These are phyloP conservation scores for Phyllosticta citriasiana DNA, from an alignment of 2,329 filamentous ascomycete species.

Conservation along the genomic window DNA sequence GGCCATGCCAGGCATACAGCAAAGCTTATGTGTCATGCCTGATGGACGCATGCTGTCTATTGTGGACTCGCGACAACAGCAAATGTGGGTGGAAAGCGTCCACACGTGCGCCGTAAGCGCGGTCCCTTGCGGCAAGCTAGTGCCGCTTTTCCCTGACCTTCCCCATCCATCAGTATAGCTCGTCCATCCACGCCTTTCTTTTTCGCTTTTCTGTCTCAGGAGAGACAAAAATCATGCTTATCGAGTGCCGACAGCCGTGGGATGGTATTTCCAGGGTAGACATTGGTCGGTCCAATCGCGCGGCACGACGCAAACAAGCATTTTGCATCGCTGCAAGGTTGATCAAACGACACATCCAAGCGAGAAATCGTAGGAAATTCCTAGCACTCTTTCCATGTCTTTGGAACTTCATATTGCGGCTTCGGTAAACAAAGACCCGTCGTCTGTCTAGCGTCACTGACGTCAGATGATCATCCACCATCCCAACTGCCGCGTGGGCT, in stretches of 20 bases:
- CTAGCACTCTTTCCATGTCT: neutral
- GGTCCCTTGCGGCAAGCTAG: neutral
- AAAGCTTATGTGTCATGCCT: neutral
- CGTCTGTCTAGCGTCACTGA: neutral
- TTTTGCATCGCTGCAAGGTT: neutral
- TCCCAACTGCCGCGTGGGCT: neutral
- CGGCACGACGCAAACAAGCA: neutral
- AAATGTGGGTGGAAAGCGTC: neutral
- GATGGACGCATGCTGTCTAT: neutral
- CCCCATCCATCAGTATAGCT: neutral
- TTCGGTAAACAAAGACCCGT: neutral
- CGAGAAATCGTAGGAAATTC: neutral
- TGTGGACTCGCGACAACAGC: neutral
- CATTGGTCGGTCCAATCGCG: neutral
- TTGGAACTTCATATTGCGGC: neutral
- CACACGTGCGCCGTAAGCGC: neutral
- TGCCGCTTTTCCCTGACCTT: neutral
- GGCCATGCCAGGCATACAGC: neutral
- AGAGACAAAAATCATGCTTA: neutral
- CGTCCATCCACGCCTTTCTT: neutral
- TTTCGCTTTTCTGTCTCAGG: neutral
- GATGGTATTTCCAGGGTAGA: neutral
- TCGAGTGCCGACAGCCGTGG: neutral
- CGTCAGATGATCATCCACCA: neutral
- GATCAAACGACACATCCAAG: neutral